Evolutionary conservation across 192 early-diverging fungal genomes (phyloP), one percentile per base, ranked within the genome.

Genomic region (Gonapodya prolifera): DNA sequence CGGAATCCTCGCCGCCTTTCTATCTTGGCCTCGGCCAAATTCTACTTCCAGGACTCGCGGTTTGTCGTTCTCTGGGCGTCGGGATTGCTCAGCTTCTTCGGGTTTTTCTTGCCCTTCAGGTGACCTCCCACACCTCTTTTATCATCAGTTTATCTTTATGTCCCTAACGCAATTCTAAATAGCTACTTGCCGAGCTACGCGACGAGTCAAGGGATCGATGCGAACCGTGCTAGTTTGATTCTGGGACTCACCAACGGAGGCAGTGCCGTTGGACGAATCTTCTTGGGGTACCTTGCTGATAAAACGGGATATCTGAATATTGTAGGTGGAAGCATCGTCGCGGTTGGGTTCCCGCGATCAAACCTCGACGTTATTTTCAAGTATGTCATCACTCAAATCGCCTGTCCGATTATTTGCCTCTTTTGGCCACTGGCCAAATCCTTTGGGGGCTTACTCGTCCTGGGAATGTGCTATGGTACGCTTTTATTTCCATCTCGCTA

Each of bases 231-330:
- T n/a, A 89, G 89, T n/a, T 82, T 91, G 80, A 82, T 92, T 61
- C 78, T 92, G 32, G 89, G 89, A 69, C 79, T 94, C 35, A 85
- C 88, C 30, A 92, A 91, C 77, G 91, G 87, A 29, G 89, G 88
- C 2, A 85, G 87, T 0, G 89, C 86, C 75, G 73, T 90, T 2
- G 91, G 91, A 1, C 84, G 91, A 69, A 84, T 92, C 76, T 76
- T 86, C 8, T 84, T 89, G 35, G 91, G 91, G 0, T 87, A 86
- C 70, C 83, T 82, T 23, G 90, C 90, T 2, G 91, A 92, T 61
- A 79, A 78, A n/a, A 75, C 87, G 2, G 92, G 92, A 32, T 87
- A 89, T 71, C 80, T 90, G 79, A 91, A 91, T 23, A 61, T 61
- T 23, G 45, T 61, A 23, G 23, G 45, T 61, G 23, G 23, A 61